A percentile compares a stretch with the other conserved stretches of the same genome.
Conservation (phyloP, 2,329 filamentous ascomycete species). For the Aquanectria penicillioides region DNA sequence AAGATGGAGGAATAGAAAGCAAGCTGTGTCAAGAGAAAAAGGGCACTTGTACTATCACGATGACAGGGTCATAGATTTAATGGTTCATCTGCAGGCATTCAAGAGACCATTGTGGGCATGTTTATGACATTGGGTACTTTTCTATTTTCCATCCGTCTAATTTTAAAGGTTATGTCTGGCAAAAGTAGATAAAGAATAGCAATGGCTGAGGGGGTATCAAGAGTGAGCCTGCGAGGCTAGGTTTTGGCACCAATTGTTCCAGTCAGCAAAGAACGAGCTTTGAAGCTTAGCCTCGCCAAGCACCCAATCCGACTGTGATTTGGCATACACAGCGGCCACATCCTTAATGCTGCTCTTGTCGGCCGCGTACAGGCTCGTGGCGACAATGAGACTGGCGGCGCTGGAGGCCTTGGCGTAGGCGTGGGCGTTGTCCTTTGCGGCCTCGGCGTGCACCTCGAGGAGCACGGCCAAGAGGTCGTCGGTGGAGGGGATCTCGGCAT, state of each 20-base stretch:
- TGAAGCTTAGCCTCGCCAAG: slow-evolving; percentile 68
- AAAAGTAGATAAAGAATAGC: background rate
- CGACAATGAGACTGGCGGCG: slow-evolving; percentile 74
- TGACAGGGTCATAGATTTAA: slow-evolving; percentile 49
- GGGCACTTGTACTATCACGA: slow-evolving; percentile 49
- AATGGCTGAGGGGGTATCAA: slow-evolving; percentile 30
- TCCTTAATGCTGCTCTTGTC: slow-evolving; percentile 63
- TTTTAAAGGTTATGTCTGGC: background rate
- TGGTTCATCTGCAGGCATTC: slow-evolving; percentile 42
- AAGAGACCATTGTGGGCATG: slow-evolving; percentile 13
- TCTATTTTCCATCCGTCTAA: slow-evolving; percentile 23
- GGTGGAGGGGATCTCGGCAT: slow-evolving; percentile 50
- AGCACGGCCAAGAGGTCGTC: slow-evolving; percentile 68
- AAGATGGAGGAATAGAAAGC: slow-evolving; percentile 86
- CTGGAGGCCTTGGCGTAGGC: slow-evolving; percentile 81
- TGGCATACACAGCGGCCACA: slow-evolving; percentile 71
- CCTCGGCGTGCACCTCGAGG: slow-evolving; percentile 74
- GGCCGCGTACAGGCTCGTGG: slow-evolving; percentile 66
- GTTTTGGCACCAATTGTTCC: slow-evolving; percentile 77
- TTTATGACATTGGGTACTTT: slow-evolving; percentile 11
- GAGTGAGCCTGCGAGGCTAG: slow-evolving; percentile 49
- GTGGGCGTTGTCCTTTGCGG: slow-evolving; percentile 71
- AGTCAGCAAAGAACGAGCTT: slow-evolving; percentile 74
- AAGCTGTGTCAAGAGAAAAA: slow-evolving; percentile 28
- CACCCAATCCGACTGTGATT: slow-evolving; percentile 68